Percentiles rank a stretch among this genome's conserved stretches.
Evolutionary conservation across 164 flowering plant genomes (phyloP).

Genomic region (Sextonia rubra): DNA sequence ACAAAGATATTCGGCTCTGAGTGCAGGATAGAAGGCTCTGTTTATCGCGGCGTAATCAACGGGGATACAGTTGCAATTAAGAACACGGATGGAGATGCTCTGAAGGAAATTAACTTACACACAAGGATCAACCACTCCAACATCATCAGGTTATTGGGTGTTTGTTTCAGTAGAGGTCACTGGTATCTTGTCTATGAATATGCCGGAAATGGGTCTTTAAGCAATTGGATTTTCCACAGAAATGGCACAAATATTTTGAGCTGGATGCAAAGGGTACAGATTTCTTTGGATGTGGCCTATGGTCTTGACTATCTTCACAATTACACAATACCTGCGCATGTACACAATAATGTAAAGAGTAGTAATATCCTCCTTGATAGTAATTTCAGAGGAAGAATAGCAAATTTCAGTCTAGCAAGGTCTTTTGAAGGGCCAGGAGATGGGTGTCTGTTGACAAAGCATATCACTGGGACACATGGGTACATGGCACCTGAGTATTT

Average conservation of each 20-base stretch:
- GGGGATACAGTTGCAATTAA: slow-evolving; percentile 44
- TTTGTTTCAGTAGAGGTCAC: slow-evolving; percentile 29
- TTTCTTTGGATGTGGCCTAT: slow-evolving; percentile 10
- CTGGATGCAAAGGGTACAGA: slow-evolving; percentile 13
- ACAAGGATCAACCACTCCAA: slow-evolving; percentile 58
- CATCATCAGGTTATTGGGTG: slow-evolving; percentile 45
- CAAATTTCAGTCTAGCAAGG: slow-evolving; percentile 11
- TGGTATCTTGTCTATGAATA: slow-evolving; percentile 55
- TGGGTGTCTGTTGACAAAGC: background rate
- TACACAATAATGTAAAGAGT: slow-evolving; percentile 13
- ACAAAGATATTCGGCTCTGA: slow-evolving; percentile 44
- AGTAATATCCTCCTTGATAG: slow-evolving; percentile 8
- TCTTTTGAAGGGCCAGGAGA: background rate
- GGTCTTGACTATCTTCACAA: slow-evolving; percentile 20
- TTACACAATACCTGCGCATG: slow-evolving; percentile 4
- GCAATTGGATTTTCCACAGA: slow-evolving; percentile 35
- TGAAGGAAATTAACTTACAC: slow-evolving; percentile 44
- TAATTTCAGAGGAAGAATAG: slow-evolving; percentile 13
- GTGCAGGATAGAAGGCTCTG: slow-evolving; percentile 40
- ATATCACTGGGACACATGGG: slow-evolving; percentile 9
- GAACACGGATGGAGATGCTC: slow-evolving; percentile 26
- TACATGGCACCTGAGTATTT: slow-evolving; percentile 20
- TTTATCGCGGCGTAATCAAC: slow-evolving; percentile 39
- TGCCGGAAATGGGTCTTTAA: slow-evolving; percentile 46
- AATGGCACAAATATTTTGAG: slow-evolving; percentile 6